Evolutionary conservation across 2,329 filamentous ascomycete genomes (phyloP).

Genomic region (Trichophaea hybrida): DNA sequence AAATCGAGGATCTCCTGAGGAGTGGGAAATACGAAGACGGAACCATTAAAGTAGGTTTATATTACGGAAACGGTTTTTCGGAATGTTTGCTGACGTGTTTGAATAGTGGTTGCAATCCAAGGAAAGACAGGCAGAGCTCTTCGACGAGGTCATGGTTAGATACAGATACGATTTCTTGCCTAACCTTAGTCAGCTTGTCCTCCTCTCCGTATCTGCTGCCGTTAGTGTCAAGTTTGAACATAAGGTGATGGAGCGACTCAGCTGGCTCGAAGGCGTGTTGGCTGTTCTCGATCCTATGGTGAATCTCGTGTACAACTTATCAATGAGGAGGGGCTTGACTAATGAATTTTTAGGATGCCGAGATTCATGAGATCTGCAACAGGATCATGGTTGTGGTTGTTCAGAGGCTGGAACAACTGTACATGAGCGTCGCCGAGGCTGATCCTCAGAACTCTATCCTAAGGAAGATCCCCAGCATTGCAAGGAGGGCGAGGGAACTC

Average conservation of each 20-base stretch:
- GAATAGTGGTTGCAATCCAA: constrained; percentile 47
- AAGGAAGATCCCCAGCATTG: constrained; percentile 29
- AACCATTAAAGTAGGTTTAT: constrained; percentile 24
- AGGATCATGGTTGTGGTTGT: constrained; percentile 44
- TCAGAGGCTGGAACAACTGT: constrained; percentile 40
- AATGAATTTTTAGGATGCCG: constrained; percentile 36
- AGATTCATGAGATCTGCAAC: constrained; percentile 42
- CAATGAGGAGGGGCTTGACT: constrained; percentile 18
- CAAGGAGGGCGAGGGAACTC: constrained; percentile 23
- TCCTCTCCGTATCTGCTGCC: constrained; percentile 50
- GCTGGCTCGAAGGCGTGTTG: constrained; percentile 26
- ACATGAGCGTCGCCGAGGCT: constrained; percentile 37
- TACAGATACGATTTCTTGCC: constrained; percentile 41
- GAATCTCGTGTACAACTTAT: constrained; percentile 20
- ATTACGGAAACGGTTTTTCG: background rate
- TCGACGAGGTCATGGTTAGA: constrained; percentile 41
- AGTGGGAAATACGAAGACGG: constrained; percentile 46
- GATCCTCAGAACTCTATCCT: constrained; percentile 34
- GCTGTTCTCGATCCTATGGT: constrained; percentile 29
- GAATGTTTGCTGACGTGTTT: background rate
- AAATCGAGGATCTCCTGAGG: constrained; percentile 49
- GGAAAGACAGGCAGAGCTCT: constrained; percentile 48
- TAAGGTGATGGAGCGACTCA: constrained; percentile 26
- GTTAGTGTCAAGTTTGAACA: constrained; percentile 44
- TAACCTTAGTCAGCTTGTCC: constrained; percentile 45